Evolutionary conservation across 495 filamentous ascomycete genomes (phyloP), one percentile per base, ranked within the genome.

Genomic region (Annulohypoxylon bovei): DNA sequence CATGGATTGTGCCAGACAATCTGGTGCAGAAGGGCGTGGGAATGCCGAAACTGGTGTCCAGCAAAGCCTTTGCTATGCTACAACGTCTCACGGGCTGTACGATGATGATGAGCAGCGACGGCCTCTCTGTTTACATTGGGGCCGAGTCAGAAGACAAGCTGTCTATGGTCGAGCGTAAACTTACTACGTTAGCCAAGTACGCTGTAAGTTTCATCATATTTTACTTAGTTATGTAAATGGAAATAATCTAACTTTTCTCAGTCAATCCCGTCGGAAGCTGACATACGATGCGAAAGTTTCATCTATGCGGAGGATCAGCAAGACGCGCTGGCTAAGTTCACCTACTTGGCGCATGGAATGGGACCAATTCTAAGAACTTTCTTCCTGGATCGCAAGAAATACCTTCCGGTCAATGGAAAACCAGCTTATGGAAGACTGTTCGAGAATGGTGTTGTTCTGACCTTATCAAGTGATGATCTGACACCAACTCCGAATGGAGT

Each of bases 231-330:
- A 35, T 53, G 22, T 16, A 5, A 18, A 16, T 6, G 5, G 23
- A n/a, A 14, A 0, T 20, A 49, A 46, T 23, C 53, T 57, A 50
- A 50, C 65, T 20, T 60, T 4, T 28, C 12, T 5, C 22, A 66
- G 54, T 27, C 6, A 16, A 23, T 30, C 40, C 57, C 14, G 5
- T 11, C 47, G 39, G 4, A 49, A 18, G 22, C 25, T 14, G 37
- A 52, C 32, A 23, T 8, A 6, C 22, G 42, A 4, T 52, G 39
- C 22, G 57, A 77, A 32, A 76, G 79, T 54, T 18, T 82, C 2
- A 70, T 82, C 16, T 82, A 84, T 40, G 68, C 65, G 11, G 84
- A 85, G 57, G 71, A 68, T 6, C 68, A 78, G 12, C 57, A 67
- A 14, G 40, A 71, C 1, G 72, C 74, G 12, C 62, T 73, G 6